These are phyloP conservation scores for Rutstroemia sp. DNA, from an alignment of 2,329 filamentous ascomycete species.

Conservation along the genomic window DNA sequence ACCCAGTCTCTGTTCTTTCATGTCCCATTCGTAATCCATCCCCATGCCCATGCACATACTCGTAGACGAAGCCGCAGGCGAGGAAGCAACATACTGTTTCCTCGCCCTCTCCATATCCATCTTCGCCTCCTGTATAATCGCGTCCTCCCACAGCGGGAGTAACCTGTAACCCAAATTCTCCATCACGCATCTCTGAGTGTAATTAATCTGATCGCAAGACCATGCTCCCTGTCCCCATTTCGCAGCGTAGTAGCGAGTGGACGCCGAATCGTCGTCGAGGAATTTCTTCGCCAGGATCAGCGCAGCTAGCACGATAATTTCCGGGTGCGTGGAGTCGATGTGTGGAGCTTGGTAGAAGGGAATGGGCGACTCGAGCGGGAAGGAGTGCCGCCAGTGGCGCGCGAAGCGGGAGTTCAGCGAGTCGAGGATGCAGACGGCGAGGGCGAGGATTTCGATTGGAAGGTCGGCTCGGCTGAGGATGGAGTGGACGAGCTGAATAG, in stretches of 20 bases:
- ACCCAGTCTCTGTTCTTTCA: background rate
- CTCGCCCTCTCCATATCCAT: constrained; percentile 57
- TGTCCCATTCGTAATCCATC: background rate
- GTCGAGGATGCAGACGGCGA: constrained; percentile 61
- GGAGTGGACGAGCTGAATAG: constrained; percentile 50
- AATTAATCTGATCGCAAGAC: constrained; percentile 55
- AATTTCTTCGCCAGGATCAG: constrained; percentile 61
- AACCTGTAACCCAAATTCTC: constrained; percentile 57
- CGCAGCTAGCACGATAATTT: constrained; percentile 55
- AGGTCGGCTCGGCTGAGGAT: constrained; percentile 52
- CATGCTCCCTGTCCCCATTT: constrained; percentile 49
- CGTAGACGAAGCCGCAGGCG: background rate
- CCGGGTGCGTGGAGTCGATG: constrained; percentile 54
- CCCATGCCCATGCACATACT: constrained; percentile 5
- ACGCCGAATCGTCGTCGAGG: constrained; percentile 49
- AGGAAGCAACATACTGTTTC: background rate
- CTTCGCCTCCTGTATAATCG: constrained; percentile 50
- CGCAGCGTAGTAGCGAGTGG: constrained; percentile 45
- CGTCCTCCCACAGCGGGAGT: constrained; percentile 50
- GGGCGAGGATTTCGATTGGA: constrained; percentile 53
- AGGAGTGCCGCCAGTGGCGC: constrained; percentile 52
- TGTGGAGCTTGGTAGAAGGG: constrained; percentile 33
- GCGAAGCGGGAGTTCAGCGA: constrained; percentile 56
- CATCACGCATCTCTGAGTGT: constrained; percentile 57
- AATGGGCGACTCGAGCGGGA: constrained; percentile 39